These are phyloP conservation scores for Conticribra weissflogii DNA, from an alignment of 108 stramenopile species.

Conservation along the genomic window DNA sequence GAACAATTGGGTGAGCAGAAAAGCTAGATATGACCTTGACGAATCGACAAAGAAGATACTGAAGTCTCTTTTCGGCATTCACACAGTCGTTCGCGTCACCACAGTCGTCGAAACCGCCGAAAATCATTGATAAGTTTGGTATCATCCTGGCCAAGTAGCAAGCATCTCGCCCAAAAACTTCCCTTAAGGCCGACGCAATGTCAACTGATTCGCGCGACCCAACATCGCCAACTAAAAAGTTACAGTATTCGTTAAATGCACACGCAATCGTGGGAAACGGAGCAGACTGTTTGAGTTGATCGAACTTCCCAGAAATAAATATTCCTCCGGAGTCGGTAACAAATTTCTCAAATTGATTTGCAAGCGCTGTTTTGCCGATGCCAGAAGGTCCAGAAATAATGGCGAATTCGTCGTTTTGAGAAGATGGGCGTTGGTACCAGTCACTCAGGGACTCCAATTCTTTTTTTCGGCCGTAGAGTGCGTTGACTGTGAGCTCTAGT, in stretches of 20 bases:
- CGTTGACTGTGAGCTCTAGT: too few species aligned
- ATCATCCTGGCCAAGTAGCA: neutral
- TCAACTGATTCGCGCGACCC: neutral
- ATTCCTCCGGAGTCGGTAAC: slow-evolving; percentile 2
- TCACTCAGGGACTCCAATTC: neutral
- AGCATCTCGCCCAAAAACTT: slow-evolving; percentile 9
- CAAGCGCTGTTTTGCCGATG: slow-evolving; percentile 1
- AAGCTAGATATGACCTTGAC: slow-evolving; percentile 8
- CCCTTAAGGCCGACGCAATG: neutral
- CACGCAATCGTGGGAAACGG: slow-evolving; percentile 22
- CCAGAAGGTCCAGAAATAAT: slow-evolving; percentile 22
- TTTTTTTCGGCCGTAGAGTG: too few species aligned
- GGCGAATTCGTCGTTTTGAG: slow-evolving; percentile 10
- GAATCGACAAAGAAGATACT: too few species aligned
- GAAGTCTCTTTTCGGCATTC: slow-evolving; percentile 24
- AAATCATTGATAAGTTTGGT: slow-evolving; percentile 6
- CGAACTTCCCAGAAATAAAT: slow-evolving; percentile 32
- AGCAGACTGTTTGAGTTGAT: slow-evolving; percentile 14
- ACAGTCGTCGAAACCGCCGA: neutral
- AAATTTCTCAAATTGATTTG: neutral
- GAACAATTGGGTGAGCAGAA: neutral
- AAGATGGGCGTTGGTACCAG: slow-evolving; percentile 13
- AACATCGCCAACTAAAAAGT: neutral
- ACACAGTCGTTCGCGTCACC: neutral
- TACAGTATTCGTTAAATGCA: slow-evolving; percentile 21